Base-by-base conservation (phyloP, 495 filamentous ascomycete genomes). In the Tuber aestivum region DNA sequence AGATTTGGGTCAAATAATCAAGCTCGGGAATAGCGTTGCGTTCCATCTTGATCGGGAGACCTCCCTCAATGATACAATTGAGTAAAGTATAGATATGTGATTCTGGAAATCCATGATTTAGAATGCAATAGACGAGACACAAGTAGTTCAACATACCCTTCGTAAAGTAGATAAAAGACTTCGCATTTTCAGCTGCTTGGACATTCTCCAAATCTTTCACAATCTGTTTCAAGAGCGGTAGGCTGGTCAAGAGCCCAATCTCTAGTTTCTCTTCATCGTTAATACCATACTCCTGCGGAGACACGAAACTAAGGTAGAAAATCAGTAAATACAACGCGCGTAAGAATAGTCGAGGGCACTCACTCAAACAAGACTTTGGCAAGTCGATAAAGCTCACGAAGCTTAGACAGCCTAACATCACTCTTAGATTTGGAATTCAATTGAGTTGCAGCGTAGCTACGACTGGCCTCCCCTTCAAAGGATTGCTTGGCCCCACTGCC, bases 91-190 rank as follows among this genome's bases (percentile, higher is more conserved):
- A 99, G 79, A 99, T 97, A 80, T 99, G 95, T 8, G 92, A 95
- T 86, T 99, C 95, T 79, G 35, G 20, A 65, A 4, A 35, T 35
- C 32, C 18, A 65, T 23, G 9, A 70, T n/a, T 37, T 79, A 75
- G 41, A 48, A 75, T 40, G 56, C 27, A 48, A 40, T 18, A 42
- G 41, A 35, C 37, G 35, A 42, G 9, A 32, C 21, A 3, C 50
- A 14, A 35, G 21, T 65, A 27, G 32, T 18, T 27, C 14, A 65
- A 16, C 42, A 37, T 73, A 79, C 78, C 78, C 83, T 99, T 99
- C 41, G 95, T 99, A 83, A 99, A 99, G 85, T 99, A 99, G 86
- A 98, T 91, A 86, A 97, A 97, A 6, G 91, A 94, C 82, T 97
- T 97, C 32, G 94, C 94, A 82, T 94, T 92, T 70, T 93, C 89